Evolutionary conservation across 2,329 filamentous ascomycete species (phyloP), one percentile per base, ranked within the genome.

Genomic region (Paracamarosporium sp.): DNA sequence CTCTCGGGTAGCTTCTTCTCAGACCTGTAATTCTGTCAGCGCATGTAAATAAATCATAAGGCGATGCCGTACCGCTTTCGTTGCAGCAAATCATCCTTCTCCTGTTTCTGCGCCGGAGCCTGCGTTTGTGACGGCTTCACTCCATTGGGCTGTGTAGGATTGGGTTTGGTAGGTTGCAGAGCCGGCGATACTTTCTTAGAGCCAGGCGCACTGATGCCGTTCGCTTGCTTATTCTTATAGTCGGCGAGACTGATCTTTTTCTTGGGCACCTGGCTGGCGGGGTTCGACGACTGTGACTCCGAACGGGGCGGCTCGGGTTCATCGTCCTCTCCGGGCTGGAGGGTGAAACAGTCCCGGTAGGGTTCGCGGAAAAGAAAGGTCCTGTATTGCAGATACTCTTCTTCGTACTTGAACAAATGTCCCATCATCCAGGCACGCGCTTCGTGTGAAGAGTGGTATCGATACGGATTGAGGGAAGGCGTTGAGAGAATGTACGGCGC

Each of bases 181-280:
- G 61, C 68, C 3, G 71, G 68, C 24, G 71, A 75, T n/a, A 52
- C 61, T 28, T 71, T 69, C 60, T 76, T 76, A 4, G 68, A 69
- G 25, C 65, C 62, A 12, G 72, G 64, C 2, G 71, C 67, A 24
- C 64, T 63, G 52, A 69, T 60, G 45, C 72, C 75, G 56, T 69
- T 76, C 3, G 69, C 81, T 68, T 80, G 72, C 64, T 86, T 86
- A 59, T 81, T 84, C 73, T 85, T 87, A 73, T 88, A 89, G 36
- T 84, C 85, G 40, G 81, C 84, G 52, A 88, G 72, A 53, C 79
- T 86, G 59, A 88, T 87, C 72, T 87, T 88, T 78, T 87, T 88
- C 76, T 85, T 87, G 24, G 80, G 79, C 43, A 64, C 76, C 27
- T 70, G 69, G 24, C 50, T 70, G 35, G 82, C 78, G 20, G 78